Conservation (phyloP, 140 eudicot genomes). For the Oenanthe javanica region DNA sequence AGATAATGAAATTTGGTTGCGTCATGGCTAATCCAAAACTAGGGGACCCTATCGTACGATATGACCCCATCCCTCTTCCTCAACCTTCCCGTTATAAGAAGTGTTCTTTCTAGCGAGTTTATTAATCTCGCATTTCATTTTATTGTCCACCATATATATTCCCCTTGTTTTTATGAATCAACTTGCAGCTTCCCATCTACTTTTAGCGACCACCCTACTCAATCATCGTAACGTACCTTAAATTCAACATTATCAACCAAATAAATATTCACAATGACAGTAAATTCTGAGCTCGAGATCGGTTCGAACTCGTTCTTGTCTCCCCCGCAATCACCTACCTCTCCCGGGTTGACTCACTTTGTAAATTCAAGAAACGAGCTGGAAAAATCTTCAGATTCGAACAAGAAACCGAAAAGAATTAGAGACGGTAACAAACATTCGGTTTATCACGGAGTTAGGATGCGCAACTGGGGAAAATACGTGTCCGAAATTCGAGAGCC, state of each 20-base stretch:
- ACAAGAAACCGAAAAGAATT: slow-evolving; percentile 27
- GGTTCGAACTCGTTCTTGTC: slow-evolving; percentile 15
- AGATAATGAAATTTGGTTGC: background rate
- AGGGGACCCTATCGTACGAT: background rate
- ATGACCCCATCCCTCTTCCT: background rate
- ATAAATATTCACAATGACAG: background rate
- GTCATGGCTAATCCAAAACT: background rate
- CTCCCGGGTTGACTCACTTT: slow-evolving; percentile 1
- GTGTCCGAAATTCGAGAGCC: slow-evolving; percentile 93
- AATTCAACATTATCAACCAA: background rate
- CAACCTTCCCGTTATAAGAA: background rate
- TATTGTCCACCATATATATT: background rate
- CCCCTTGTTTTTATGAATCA: background rate
- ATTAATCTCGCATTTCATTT: background rate
- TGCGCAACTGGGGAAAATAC: slow-evolving; percentile 95
- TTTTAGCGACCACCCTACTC: background rate
- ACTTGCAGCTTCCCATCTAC: background rate
- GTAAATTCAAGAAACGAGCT: background rate
- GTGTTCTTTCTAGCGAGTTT: background rate
- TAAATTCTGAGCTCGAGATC: slow-evolving; percentile 17
- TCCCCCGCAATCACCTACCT: background rate
- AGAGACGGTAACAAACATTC: slow-evolving; percentile 50
- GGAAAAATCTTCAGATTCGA: background rate
- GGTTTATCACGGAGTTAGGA: slow-evolving; percentile 78
- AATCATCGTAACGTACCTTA: background rate